Conservation (phyloP, 768 basidiomycete genomes). For the Leccinum disarticulatum region DNA sequence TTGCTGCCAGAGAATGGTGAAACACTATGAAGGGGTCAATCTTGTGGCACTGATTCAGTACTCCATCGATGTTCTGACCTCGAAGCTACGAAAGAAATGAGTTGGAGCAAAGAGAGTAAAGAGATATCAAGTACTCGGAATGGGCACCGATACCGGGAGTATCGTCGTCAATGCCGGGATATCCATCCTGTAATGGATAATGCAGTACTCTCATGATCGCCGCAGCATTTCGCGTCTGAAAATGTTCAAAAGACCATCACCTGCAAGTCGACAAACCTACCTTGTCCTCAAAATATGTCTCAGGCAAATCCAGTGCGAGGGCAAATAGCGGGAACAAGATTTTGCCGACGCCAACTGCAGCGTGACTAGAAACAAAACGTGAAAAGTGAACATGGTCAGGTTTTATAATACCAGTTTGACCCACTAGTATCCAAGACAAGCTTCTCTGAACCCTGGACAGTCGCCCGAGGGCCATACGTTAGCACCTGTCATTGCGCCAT, state of each 20-base stretch:
- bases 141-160: slow-evolving; percentile 85
- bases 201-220: no score
- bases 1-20: slow-evolving; percentile 86
- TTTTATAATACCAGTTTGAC: no score
- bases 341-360: no score
- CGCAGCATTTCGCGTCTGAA: no score
- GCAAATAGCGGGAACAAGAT: no score
- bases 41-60: not conserved
- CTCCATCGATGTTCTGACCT: slow-evolving; percentile 30
- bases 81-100: slow-evolving; percentile 34
- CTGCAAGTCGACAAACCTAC: no score
- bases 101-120: not conserved
- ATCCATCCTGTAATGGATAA: slow-evolving; percentile 50
- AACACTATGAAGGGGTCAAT: slow-evolving; percentile 50
- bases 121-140: slow-evolving; percentile 46
- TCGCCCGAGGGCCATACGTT: slow-evolving; percentile 79
- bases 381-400: no score
- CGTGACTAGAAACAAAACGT: no score
- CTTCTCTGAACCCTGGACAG: slow-evolving; percentile 57
- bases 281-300: no score
- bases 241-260: no score
- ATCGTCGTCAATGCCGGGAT: slow-evolving; percentile 50
- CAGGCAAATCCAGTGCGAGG: no score
- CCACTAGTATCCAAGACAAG: slow-evolving; percentile 67
- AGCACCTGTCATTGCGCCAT: slow-evolving; percentile 63